Percentiles rank a stretch among this genome's conserved stretches.
Evolutionary conservation across 1,284 basidiomycete species (phyloP).

Genomic region (Malassezia arunalokei): DNA sequence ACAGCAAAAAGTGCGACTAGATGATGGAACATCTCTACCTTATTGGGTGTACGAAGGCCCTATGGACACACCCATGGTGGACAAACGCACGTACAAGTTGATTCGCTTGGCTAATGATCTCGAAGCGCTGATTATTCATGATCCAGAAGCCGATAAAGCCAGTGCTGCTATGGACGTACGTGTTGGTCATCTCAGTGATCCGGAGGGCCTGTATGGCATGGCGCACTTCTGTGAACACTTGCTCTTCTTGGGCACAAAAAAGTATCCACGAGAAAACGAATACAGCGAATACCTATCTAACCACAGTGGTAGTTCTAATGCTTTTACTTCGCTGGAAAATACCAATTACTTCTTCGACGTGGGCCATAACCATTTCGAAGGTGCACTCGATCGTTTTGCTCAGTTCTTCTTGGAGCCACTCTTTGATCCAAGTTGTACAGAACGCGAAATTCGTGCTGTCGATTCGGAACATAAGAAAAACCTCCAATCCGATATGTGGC

Average conservation of each 20-base stretch:
- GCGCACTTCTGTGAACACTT: conserved; percentile 92
- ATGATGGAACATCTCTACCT: not conserved
- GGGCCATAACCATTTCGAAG: conserved; percentile 66
- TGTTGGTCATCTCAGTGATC: conserved; percentile 87
- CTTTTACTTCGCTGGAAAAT: conserved; percentile 81
- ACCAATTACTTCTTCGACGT: conserved; percentile 91
- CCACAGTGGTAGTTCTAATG: conserved; percentile 84
- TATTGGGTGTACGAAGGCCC: conserved; percentile 4
- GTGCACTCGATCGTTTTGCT: conserved; percentile 79
- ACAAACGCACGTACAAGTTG: conserved; percentile 50
- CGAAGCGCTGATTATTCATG: conserved; percentile 72
- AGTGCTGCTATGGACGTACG: conserved; percentile 89
- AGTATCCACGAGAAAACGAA: conserved; percentile 43
- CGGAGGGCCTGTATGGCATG: conserved; percentile 55
- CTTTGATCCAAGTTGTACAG: conserved; percentile 78
- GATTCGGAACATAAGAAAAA: conserved; percentile 99
- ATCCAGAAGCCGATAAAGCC: conserved; percentile 80
- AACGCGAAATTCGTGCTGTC: conserved; percentile 89
- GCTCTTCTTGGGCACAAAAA: conserved; percentile 68
- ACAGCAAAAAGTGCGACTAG: not conserved
- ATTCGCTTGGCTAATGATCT: conserved; percentile 78
- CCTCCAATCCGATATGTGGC: conserved; percentile 83
- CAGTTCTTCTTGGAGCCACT: conserved; percentile 89
- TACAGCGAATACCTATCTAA: conserved; percentile 64
- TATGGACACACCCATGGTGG: conserved; percentile 24